Percentiles rank a stretch among this genome's conserved stretches.
Evolutionary conservation across 257 asterid genomes (phyloP).

Genomic region (Capsicum rhomboideum): DNA sequence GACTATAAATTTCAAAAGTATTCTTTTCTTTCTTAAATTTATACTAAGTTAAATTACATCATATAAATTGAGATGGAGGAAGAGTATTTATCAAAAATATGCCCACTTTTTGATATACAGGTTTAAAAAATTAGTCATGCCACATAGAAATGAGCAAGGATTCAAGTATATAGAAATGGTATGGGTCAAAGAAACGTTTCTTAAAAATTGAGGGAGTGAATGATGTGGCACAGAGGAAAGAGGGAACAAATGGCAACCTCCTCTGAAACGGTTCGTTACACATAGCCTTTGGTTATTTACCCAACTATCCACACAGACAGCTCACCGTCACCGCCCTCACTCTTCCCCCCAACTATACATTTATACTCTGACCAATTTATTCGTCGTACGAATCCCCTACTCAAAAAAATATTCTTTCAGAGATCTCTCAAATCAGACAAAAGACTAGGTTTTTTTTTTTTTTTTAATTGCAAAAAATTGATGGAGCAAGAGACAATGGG

Average conservation of each 20-base stretch:
- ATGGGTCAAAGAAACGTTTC: slow-evolving; percentile 16
- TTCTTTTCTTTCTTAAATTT: too few species aligned
- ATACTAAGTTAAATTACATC: too few species aligned
- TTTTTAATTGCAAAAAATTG: not conserved
- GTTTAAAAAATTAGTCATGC: too few species aligned
- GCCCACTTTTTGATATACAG: too few species aligned
- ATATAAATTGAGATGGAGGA: too few species aligned
- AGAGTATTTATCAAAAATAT: too few species aligned
- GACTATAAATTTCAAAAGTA: too few species aligned
- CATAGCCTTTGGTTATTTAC: slow-evolving; percentile 13
- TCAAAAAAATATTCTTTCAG: not conserved
- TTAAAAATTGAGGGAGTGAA: slow-evolving; percentile 9
- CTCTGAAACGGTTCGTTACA: slow-evolving; percentile 7
- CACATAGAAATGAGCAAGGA: too few species aligned
- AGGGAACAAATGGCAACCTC: slow-evolving; percentile 24
- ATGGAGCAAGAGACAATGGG: not conserved
- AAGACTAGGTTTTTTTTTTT: not conserved
- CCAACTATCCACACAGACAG: slow-evolving; percentile 3
- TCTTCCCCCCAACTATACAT: not conserved
- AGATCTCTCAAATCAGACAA: too few species aligned
- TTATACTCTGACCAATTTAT: not conserved
- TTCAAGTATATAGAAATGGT: not conserved
- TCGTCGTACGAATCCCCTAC: not conserved
- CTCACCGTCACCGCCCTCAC: slow-evolving; percentile 22
- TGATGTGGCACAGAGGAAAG: not conserved